Evolutionary conservation across 2,329 filamentous ascomycete species (phyloP), one percentile per base, ranked within the genome.

Genomic region (Fusarium sacchari): DNA sequence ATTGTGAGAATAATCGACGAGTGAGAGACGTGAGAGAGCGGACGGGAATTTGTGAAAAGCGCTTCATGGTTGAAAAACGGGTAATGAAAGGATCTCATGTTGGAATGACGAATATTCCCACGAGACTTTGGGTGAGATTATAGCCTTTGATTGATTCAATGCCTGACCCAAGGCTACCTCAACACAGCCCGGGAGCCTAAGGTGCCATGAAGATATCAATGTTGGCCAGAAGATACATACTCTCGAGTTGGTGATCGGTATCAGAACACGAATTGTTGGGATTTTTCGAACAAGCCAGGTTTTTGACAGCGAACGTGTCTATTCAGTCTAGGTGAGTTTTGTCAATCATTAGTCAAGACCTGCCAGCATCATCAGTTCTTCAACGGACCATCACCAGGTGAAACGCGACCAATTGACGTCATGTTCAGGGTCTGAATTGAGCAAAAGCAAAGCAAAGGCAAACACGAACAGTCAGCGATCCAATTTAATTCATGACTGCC

Each of bases 381-480:
- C 40, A 26, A 36, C 15, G 11, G 24, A 36, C 40, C 30, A 36
- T 34, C 39, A 47, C 15, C 9, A 47, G 24, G 68, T 49, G 17
- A 53, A 64, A 62, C 42, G 26, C 24, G 49, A 42, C 39, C 13
- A 59, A 56, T 66, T 69, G 64, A 74, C 60, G 71, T 74, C 72
- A 74, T 66, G 42, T 36, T 18, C 44, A 59, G 67, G 62, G 71
- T 65, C 50, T 30, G 50, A 46, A 50, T 28, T 15, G 10, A 50
- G 34, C 26, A 39, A 46, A 32, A 32, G 34, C 55, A 55, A 53
- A 49, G 36, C 44, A 50, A 60, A 61, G 46, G 53, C 42, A 55
- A 53, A 49, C 52, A 49, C 47, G 28, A 22, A 43, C 47, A 59
- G 63, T 47, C 63, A 57, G 56, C 17, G 36, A 42, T 50, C 44